Evolutionary conservation across 768 basidiomycete species (phyloP).

Genomic region (Lactifluus subvellereus): DNA sequence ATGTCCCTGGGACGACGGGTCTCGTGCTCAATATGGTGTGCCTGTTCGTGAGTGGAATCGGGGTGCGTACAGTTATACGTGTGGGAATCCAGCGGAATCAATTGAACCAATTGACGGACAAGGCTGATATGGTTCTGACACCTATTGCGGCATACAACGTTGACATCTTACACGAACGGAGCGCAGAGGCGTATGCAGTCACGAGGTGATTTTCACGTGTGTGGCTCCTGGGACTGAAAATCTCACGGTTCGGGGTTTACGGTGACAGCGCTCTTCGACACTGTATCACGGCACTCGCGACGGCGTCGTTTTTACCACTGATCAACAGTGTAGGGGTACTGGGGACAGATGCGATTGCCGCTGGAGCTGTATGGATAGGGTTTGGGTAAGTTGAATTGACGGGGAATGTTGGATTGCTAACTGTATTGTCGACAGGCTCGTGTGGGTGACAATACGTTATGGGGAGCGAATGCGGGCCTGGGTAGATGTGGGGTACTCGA

Average conservation of each 20-base stretch:
- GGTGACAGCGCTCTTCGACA: slow-evolving; percentile 42
- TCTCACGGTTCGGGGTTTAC: neutral
- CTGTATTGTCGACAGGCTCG: slow-evolving; percentile 34
- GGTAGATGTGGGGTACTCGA: slow-evolving; percentile 53
- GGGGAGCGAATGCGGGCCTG: slow-evolving; percentile 53
- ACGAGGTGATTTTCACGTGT: slow-evolving; percentile 38
- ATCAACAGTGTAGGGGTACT: slow-evolving; percentile 49
- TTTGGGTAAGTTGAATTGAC: slow-evolving; percentile 40
- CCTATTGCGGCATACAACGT: slow-evolving; percentile 53
- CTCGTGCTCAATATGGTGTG: slow-evolving; percentile 47
- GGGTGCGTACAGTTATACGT: slow-evolving; percentile 37
- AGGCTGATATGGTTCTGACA: slow-evolving; percentile 54
- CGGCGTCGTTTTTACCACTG: slow-evolving; percentile 46
- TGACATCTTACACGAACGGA: slow-evolving; percentile 53
- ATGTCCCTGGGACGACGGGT: slow-evolving; percentile 45
- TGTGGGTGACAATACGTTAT: slow-evolving; percentile 49
- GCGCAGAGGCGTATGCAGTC: slow-evolving; percentile 60
- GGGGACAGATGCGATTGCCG: slow-evolving; percentile 42
- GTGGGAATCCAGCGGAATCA: neutral
- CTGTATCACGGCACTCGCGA: slow-evolving; percentile 38
- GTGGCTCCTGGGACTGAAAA: neutral
- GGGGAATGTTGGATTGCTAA: neutral
- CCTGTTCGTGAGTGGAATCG: slow-evolving; percentile 58
- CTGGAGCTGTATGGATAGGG: slow-evolving; percentile 44
- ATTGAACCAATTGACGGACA: neutral